A percentile compares a stretch with the other conserved stretches of the same genome.
phyloP scores from a whole-genome alignment of 2,329 filamentous ascomycete genomes.

The Pseudogymnoascus sp. region DNA sequence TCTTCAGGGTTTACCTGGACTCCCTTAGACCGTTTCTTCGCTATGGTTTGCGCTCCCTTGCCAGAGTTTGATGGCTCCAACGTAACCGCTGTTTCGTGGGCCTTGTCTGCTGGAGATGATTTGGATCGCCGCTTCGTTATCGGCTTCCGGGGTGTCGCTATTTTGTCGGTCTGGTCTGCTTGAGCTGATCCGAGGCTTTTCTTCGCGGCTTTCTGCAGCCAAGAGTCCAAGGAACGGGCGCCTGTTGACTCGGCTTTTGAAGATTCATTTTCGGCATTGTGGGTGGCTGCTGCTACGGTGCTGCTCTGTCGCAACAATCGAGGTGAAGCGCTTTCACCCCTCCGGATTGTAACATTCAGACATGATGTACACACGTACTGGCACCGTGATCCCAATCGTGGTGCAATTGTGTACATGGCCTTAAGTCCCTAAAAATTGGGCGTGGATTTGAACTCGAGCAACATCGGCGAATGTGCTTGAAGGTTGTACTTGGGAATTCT shows the following conservation, averaged over 20 bases:
- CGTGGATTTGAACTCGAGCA: neutral
- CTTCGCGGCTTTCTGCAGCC: neutral
- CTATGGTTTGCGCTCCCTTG: neutral
- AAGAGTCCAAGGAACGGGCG: neutral
- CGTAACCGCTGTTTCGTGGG: neutral
- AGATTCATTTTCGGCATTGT: neutral
- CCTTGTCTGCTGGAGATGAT: neutral
- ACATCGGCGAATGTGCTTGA: neutral
- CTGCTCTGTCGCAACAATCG: neutral
- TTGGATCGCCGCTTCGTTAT: neutral
- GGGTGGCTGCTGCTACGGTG: neutral
- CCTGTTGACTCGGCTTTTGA: neutral
- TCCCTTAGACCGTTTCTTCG: neutral
- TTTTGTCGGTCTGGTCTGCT: neutral
- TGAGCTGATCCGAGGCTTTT: neutral
- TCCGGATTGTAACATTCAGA: neutral
- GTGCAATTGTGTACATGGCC: slow-evolving; percentile 2
- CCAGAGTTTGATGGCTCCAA: neutral
- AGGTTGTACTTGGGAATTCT: neutral
- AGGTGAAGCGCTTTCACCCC: neutral
- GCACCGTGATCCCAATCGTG: slow-evolving; percentile 2
- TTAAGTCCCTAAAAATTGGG: neutral
- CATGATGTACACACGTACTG: neutral
- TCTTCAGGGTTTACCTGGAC: neutral
- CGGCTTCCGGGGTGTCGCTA: neutral